phyloP scores from a whole-genome alignment of 1,139 yeast genomes.

The Candida labiduridarum region DNA sequence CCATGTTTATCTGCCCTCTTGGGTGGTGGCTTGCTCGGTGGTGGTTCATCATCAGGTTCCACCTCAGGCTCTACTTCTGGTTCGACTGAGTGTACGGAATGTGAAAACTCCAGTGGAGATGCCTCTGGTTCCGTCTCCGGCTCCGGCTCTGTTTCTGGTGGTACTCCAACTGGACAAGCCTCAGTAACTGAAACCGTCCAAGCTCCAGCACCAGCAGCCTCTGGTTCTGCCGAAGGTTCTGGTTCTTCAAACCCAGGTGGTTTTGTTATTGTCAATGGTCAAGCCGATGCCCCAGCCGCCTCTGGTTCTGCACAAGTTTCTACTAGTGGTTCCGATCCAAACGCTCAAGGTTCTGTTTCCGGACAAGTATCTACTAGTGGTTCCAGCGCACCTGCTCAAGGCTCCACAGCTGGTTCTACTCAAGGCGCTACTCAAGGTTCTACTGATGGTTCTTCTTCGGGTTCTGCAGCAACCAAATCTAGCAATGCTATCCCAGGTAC shows the following conservation, averaged over 20 bases:
- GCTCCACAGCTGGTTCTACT: not conserved
- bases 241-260: not conserved
- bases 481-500: not conserved
- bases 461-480: not conserved
- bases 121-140: not conserved
- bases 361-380: not conserved
- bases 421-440: not conserved
- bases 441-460: not conserved
- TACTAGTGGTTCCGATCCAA: not conserved
- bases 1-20: conserved; percentile 1
- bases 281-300: not conserved
- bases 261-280: not conserved
- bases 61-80: not conserved
- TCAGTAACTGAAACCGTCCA: not conserved
- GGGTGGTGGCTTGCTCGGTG: not conserved
- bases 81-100: not conserved
- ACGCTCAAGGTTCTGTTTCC: not conserved
- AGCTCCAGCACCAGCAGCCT: not conserved
- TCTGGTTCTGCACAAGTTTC: not conserved
- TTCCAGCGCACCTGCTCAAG: not conserved
- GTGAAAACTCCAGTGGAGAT: not conserved
- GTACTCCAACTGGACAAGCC: not conserved
- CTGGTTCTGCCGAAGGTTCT: not conserved
- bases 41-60: not conserved
- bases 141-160: not conserved